Evolutionary conservation across 1,139 yeast genomes (phyloP).

Genomic region (Blastobotrys elegans): DNA sequence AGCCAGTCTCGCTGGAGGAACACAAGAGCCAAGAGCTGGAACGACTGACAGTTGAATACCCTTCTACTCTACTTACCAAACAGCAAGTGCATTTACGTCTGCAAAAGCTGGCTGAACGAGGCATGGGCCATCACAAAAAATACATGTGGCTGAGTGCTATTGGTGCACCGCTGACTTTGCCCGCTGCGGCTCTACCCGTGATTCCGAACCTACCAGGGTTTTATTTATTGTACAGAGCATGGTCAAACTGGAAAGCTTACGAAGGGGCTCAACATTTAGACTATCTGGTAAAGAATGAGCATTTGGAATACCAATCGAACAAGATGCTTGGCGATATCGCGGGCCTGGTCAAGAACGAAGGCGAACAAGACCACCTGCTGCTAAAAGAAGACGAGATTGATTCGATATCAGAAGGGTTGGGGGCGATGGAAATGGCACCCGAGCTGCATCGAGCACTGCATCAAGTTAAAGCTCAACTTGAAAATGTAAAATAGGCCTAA

Average conservation of each 20-base stretch:
- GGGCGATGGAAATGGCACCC: constrained; percentile 25
- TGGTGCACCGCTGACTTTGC: constrained; percentile 73
- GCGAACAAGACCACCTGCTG: constrained; percentile 17
- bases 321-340: constrained; percentile 21
- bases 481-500: neutral
- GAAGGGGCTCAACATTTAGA: constrained; percentile 68
- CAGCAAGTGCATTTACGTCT: constrained; percentile 27
- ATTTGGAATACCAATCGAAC: constrained; percentile 21
- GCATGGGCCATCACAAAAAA: constrained; percentile 41
- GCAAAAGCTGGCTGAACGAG: constrained; percentile 33
- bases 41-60: constrained; percentile 29
- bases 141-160: constrained; percentile 47
- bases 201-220: constrained; percentile 95
- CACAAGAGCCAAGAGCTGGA: constrained; percentile 17
- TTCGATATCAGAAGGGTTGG: constrained; percentile 22
- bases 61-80: constrained; percentile 22
- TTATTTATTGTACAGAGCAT: constrained; percentile 73
- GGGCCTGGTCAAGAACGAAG: constrained; percentile 4
- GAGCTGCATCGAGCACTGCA: constrained; percentile 29
- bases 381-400: constrained; percentile 24
- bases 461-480: constrained; percentile 20
- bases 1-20: constrained; percentile 16
- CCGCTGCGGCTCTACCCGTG: constrained; percentile 77
- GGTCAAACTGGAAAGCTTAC: constrained; percentile 78
- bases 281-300: constrained; percentile 41